phyloP scores from a whole-genome alignment of 2,329 filamentous ascomycete species.

The Chrysoporthe cubensis region DNA sequence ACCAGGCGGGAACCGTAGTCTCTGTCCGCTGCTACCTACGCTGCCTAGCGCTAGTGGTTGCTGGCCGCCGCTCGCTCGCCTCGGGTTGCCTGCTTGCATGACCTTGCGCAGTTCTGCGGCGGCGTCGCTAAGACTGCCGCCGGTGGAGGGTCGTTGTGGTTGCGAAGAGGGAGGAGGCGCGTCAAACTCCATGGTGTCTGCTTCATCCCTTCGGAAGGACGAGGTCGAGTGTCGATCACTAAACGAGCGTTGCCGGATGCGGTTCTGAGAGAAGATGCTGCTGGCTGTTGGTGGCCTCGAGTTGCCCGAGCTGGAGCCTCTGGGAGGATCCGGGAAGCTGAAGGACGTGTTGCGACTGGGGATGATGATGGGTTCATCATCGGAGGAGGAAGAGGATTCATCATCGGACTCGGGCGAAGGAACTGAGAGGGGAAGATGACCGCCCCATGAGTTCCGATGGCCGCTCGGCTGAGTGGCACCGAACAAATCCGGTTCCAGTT shows the following conservation, averaged over 20 bases:
- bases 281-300: conserved; percentile 17
- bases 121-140: conserved; percentile 52
- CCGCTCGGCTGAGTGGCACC: conserved; percentile 4
- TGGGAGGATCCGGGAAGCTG: conserved; percentile 55
- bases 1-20: conserved; percentile 41
- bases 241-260: conserved; percentile 17
- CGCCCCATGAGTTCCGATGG: conserved; percentile 16
- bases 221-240: conserved; percentile 19
- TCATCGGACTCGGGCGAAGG: conserved; percentile 29
- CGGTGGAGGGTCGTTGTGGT: conserved; percentile 22
- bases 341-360: conserved; percentile 65
- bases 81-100: conserved; percentile 49
- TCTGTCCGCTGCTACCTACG: conserved; percentile 40
- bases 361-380: conserved; percentile 68
- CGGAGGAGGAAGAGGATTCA: conserved; percentile 60
- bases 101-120: conserved; percentile 64
- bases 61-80: conserved; percentile 31
- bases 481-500: conserved; percentile 33
- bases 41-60: conserved; percentile 25
- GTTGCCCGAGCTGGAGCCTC: conserved; percentile 18
- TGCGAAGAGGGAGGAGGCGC: conserved; percentile 3
- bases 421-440: not conserved
- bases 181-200: conserved; percentile 24
- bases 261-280: conserved; percentile 28
- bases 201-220: conserved; percentile 6